A percentile compares a stretch with the other conserved stretches of the same genome.
phyloP scores from a whole-genome alignment of 75 land plant genomes.

The Pinus taeda region DNA sequence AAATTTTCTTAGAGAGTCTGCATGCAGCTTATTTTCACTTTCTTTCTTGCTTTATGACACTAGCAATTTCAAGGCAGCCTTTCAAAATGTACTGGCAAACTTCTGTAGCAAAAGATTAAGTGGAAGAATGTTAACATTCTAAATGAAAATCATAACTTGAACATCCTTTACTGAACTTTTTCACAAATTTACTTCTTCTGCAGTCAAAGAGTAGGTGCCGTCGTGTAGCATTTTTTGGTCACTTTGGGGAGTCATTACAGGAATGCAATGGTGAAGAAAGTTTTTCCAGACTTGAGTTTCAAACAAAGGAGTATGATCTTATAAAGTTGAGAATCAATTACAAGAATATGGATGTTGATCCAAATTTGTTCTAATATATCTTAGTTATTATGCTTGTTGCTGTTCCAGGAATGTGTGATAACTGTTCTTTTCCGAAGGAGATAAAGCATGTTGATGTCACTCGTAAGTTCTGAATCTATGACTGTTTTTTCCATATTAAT shows the following conservation, averaged over 20 bases:
- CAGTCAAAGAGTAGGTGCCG: conserved; percentile 85
- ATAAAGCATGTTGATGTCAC: conserved; percentile 70
- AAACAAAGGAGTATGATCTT: neutral
- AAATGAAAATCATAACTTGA: neutral
- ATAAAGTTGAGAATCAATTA: neutral
- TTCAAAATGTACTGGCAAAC: neutral
- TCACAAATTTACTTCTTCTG: neutral
- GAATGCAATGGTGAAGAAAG: conserved; percentile 81
- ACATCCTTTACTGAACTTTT: neutral
- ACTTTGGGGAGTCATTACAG: conserved; percentile 81
- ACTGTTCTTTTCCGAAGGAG: conserved; percentile 62
- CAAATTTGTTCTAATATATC: neutral
- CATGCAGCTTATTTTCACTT: neutral
- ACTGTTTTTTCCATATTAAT: neutral
- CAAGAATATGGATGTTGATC: neutral
- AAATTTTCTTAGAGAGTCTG: no score
- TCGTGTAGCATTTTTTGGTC: conserved; percentile 74
- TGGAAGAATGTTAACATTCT: neutral
- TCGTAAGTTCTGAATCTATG: conserved; percentile 26
- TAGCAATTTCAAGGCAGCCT: neutral
- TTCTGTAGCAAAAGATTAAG: neutral
- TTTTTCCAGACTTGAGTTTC: neutral
- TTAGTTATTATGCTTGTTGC: neutral
- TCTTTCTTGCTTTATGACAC: neutral
- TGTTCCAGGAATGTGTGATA: conserved; percentile 92